Conservation (phyloP, 257 asterid genomes). For the Fraxinus cuspidata region DNA sequence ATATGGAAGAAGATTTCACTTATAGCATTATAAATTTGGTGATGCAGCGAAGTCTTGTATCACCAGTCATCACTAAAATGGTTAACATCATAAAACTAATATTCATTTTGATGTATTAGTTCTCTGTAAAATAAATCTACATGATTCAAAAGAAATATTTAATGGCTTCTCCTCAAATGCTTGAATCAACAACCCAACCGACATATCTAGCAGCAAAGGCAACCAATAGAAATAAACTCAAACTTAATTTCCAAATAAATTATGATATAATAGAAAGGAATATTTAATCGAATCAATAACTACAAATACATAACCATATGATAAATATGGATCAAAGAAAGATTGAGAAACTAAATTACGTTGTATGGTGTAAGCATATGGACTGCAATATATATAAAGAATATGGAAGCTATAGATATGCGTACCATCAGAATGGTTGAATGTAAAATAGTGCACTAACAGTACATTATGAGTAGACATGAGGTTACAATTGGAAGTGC, state of each 20-base stretch:
- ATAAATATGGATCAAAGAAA: no score
- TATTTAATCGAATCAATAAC: background rate
- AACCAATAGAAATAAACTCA: background rate
- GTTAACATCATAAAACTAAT: no score
- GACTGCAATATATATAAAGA: no score
- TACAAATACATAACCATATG: background rate
- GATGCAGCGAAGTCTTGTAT: background rate
- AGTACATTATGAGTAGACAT: no score
- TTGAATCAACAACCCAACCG: background rate
- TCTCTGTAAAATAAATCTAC: background rate
- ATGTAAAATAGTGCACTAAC: no score
- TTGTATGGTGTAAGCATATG: no score
- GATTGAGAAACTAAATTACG: no score
- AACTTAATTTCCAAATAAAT: background rate
- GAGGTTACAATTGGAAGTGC: no score
- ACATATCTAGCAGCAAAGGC: background rate
- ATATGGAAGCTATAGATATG: no score
- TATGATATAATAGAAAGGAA: background rate
- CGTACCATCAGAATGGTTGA: no score
- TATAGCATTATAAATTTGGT: background rate
- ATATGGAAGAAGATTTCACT: background rate
- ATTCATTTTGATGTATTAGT: background rate
- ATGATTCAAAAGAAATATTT: background rate
- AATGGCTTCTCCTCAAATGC: background rate
- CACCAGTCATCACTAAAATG: background rate